A percentile compares a stretch with the other conserved stretches of the same genome.
phyloP scores from a whole-genome alignment of 257 asterid species.

The Solanum pennellii region DNA sequence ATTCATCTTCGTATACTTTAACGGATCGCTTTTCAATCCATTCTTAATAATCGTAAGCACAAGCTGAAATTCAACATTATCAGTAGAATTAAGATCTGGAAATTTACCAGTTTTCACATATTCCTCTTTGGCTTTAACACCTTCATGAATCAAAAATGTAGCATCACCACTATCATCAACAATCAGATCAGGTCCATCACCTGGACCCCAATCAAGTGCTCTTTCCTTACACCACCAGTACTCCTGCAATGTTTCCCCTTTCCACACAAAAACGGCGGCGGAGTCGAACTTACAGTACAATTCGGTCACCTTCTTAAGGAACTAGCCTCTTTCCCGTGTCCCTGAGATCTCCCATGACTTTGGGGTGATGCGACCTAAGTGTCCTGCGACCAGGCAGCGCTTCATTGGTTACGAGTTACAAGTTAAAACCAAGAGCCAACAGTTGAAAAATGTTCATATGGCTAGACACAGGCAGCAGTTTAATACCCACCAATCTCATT shows the following conservation, averaged over 20 bases:
- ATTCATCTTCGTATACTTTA: slow-evolving; percentile 62
- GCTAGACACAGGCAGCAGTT: not conserved
- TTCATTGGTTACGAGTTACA: not conserved
- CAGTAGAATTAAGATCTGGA: slow-evolving; percentile 64
- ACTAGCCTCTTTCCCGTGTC: too few species aligned
- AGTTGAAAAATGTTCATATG: not conserved
- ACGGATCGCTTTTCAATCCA: slow-evolving; percentile 53
- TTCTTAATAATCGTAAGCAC: slow-evolving; percentile 60
- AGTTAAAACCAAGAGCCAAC: not conserved
- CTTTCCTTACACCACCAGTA: slow-evolving; percentile 97
- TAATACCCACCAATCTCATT: not conserved
- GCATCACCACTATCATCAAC: slow-evolving; percentile 92
- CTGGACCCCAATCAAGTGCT: slow-evolving; percentile 82
- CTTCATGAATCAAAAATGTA: slow-evolving; percentile 72
- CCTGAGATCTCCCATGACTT: not conserved
- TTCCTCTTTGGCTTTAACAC: slow-evolving; percentile 80
- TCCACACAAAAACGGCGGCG: slow-evolving; percentile 60
- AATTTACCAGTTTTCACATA: slow-evolving; percentile 36
- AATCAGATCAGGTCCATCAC: slow-evolving; percentile 71
- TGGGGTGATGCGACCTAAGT: not conserved
- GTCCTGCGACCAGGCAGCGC: not conserved
- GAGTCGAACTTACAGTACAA: too few species aligned
- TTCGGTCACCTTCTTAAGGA: too few species aligned
- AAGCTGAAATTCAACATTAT: slow-evolving; percentile 69
- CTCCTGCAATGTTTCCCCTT: slow-evolving; percentile 58